phyloP scores from a whole-genome alignment of 2,329 filamentous ascomycete genomes.

The Penicillium sp. region DNA sequence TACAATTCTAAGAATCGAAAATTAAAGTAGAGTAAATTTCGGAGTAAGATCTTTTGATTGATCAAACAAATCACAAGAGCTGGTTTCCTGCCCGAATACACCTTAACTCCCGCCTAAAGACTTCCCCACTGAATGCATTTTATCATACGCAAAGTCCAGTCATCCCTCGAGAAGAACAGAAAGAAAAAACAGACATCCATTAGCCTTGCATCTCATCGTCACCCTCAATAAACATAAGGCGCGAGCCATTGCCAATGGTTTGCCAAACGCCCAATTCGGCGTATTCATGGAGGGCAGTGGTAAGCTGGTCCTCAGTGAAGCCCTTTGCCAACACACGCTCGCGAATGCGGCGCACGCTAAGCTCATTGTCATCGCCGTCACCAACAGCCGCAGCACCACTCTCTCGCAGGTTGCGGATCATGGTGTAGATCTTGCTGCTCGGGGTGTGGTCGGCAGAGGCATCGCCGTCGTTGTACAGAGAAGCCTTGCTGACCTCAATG shows the following conservation, averaged over 20 bases:
- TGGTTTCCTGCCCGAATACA: slow-evolving; percentile 15
- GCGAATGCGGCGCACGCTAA: slow-evolving; percentile 82
- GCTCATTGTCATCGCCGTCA: slow-evolving; percentile 65
- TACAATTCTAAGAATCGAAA: neutral
- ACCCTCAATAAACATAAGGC: slow-evolving; percentile 65
- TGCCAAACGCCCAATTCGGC: slow-evolving; percentile 80
- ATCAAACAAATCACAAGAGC: slow-evolving; percentile 13
- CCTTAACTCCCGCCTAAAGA: slow-evolving; percentile 23
- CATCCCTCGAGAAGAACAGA: slow-evolving; percentile 5
- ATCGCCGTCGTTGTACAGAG: slow-evolving; percentile 66
- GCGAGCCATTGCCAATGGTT: slow-evolving; percentile 64
- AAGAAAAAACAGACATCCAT: slow-evolving; percentile 7
- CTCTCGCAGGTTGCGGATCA: slow-evolving; percentile 83
- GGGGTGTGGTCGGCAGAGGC: slow-evolving; percentile 67
- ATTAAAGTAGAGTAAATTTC: slow-evolving; percentile 2
- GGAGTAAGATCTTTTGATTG: slow-evolving; percentile 17
- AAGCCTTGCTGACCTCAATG: slow-evolving; percentile 89
- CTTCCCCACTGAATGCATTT: slow-evolving; percentile 21
- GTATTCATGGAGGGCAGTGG: slow-evolving; percentile 83
- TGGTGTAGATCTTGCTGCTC: slow-evolving; percentile 87
- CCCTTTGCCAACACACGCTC: slow-evolving; percentile 93
- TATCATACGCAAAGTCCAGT: slow-evolving; percentile 13
- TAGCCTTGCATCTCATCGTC: slow-evolving; percentile 52
- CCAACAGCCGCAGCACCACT: slow-evolving; percentile 74
- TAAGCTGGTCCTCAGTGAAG: slow-evolving; percentile 91